Conservation (phyloP, 2,329 filamentous ascomycete species). For the Truncatella angustata region DNA sequence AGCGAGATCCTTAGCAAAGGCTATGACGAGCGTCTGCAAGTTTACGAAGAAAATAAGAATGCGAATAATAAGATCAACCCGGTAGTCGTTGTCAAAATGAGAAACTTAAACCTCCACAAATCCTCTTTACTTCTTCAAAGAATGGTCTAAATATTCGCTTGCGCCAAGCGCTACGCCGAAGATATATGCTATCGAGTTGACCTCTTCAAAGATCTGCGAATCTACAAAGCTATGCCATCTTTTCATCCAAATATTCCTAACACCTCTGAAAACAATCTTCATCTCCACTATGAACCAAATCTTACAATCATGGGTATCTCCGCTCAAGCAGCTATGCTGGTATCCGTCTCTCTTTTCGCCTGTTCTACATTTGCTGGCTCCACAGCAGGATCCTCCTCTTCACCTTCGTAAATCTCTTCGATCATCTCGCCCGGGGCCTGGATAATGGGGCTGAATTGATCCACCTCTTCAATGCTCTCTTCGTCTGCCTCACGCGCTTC, state of each 20-base stretch:
- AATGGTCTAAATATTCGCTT: background rate
- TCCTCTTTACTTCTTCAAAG: conserved; percentile 1
- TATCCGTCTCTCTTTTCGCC: background rate
- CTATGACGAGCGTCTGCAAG: background rate
- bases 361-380: background rate
- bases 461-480: conserved; percentile 31
- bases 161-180: conserved; percentile 5
- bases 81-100: no score
- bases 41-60: no score
- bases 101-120: no score
- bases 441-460: conserved; percentile 31
- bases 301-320: conserved; percentile 3
- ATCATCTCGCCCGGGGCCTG: conserved; percentile 27
- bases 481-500: conserved; percentile 13
- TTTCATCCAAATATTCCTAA: background rate
- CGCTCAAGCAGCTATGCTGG: background rate
- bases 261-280: background rate
- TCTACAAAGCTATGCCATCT: conserved; percentile 5
- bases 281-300: background rate
- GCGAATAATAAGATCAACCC: no score
- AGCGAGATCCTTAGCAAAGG: background rate
- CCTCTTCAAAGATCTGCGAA: background rate
- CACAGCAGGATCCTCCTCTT: conserved; percentile 9
- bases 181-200: background rate
- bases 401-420: conserved; percentile 31